Base-by-base conservation (phyloP, 2,329 filamentous ascomycete genomes). In the Westerdykella sp. region DNA sequence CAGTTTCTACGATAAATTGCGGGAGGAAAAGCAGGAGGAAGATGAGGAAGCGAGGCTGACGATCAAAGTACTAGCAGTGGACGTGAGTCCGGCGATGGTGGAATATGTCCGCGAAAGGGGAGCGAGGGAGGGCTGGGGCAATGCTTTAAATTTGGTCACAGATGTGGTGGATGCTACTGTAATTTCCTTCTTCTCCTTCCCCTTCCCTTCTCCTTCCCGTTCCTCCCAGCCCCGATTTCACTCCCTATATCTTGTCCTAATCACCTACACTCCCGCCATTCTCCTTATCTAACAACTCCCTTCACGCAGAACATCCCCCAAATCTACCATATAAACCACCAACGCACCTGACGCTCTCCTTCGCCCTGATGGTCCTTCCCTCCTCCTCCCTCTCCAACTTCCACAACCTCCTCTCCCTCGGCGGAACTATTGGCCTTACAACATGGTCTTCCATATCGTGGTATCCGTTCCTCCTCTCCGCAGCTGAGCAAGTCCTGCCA, bases 51-150 rank as follows among this genome's bases (percentile, higher is more conserved):
- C 11, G 25, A 28, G 7, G 9, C 9, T 3, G 25, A 37, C 42
- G 1, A 12, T 59, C 6, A 46, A 49, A 12, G 42, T 63, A 0
- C 46, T 60, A 2, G 55, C 52, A 6, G 50, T 44, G n/a, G 59
- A 63, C 39, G 43, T 56, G 7, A 57, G 50, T 34, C 16, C 43
- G 5, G 23, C 39, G 1, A 62, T 60, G 57, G 36, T 63, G 30
- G 38, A 37, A 6, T 59, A 53, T 25, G 28, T 59, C 4, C 41
- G 40, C 3, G 23, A 34, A 5, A 35, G 57, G 6, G 55, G 31
- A 2, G 44, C 50, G 35, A 32, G 40, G 18, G 45, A 54, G 13
- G 57, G 54, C 1, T 63, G 58, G 58, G 41, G 1, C 6, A 44
- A 44, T 0, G 25, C 11, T 9, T 28, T 28, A 2, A 12, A 3